Evolutionary conservation across 257 asterid species (phyloP).

Genomic region (Solanum clarkiae): DNA sequence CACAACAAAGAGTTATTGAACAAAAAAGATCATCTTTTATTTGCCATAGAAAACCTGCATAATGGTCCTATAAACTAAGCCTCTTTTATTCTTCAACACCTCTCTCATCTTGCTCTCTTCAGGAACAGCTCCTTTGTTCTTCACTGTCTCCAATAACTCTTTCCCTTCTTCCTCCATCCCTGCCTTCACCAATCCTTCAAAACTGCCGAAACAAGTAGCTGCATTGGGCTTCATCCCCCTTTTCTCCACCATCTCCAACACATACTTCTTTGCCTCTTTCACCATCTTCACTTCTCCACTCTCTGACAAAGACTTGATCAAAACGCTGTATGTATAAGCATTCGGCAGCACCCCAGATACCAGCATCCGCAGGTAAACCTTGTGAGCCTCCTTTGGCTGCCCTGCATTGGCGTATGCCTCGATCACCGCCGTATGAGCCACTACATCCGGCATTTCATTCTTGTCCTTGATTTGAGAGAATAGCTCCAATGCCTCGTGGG

Average conservation of each 20-base stretch:
- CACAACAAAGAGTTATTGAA: neutral
- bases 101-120: constrained; percentile 47
- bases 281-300: constrained; percentile 51
- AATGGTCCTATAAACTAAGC: constrained; percentile 13
- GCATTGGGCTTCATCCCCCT: constrained; percentile 56
- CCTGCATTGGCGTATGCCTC: constrained; percentile 76
- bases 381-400: constrained; percentile 55
- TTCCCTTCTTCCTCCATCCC: constrained; percentile 46
- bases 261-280: constrained; percentile 43
- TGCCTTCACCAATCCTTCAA: constrained; percentile 35
- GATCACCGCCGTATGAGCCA: constrained; percentile 79
- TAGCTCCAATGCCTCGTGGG: constrained; percentile 77
- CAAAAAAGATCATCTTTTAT: neutral
- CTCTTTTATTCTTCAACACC: constrained; percentile 31
- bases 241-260: constrained; percentile 59
- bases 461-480: constrained; percentile 63
- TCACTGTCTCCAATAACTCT: constrained; percentile 52
- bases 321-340: constrained; percentile 47
- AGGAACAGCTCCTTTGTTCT: constrained; percentile 45
- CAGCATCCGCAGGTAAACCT: constrained; percentile 59
- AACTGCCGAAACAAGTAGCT: constrained; percentile 27
- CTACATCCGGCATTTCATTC: constrained; percentile 69
- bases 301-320: constrained; percentile 40
- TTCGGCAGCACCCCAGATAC: constrained; percentile 61
- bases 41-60: constrained; percentile 36